phyloP scores from a whole-genome alignment of 2,329 filamentous ascomycete genomes.

The Exophiala sp. region DNA sequence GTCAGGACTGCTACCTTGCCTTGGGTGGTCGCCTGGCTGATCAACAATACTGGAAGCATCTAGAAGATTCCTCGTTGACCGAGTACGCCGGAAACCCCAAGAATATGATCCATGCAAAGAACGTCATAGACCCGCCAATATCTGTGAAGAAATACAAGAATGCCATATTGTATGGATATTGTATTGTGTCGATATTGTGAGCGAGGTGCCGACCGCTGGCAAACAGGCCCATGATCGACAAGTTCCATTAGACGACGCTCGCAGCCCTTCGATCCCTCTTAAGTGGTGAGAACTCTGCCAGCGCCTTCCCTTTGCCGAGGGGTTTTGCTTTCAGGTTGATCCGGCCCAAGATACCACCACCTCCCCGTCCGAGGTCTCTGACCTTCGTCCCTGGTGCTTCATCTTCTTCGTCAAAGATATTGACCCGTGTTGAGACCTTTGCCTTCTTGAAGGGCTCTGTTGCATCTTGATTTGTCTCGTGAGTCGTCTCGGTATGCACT shows the following conservation, averaged over 20 bases:
- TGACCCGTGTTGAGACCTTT: conserved; percentile 63
- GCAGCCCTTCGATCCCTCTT: conserved; percentile 61
- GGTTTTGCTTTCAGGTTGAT: conserved; percentile 25
- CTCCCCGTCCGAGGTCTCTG: conserved; percentile 29
- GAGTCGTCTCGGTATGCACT: not conserved
- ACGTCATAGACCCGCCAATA: too few species aligned
- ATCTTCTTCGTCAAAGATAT: conserved; percentile 68
- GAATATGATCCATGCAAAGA: too few species aligned
- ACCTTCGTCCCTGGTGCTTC: conserved; percentile 44
- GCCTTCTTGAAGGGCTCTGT: conserved; percentile 58
- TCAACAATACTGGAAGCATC: too few species aligned
- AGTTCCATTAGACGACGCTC: conserved; percentile 7
- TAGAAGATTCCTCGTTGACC: too few species aligned
- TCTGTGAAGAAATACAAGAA: too few species aligned
- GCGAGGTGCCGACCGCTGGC: too few species aligned
- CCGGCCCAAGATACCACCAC: conserved; percentile 24
- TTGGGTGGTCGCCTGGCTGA: too few species aligned
- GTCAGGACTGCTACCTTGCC: too few species aligned
- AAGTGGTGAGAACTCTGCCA: conserved; percentile 66
- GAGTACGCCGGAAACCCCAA: too few species aligned
- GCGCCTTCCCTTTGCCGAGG: conserved; percentile 30
- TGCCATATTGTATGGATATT: too few species aligned
- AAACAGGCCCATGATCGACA: too few species aligned
- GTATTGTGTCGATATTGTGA: too few species aligned
- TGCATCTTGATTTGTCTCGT: conserved; percentile 29